Evolutionary conservation across 495 filamentous ascomycete species (phyloP).

Genomic region (Chlorociboria aeruginascens): DNA sequence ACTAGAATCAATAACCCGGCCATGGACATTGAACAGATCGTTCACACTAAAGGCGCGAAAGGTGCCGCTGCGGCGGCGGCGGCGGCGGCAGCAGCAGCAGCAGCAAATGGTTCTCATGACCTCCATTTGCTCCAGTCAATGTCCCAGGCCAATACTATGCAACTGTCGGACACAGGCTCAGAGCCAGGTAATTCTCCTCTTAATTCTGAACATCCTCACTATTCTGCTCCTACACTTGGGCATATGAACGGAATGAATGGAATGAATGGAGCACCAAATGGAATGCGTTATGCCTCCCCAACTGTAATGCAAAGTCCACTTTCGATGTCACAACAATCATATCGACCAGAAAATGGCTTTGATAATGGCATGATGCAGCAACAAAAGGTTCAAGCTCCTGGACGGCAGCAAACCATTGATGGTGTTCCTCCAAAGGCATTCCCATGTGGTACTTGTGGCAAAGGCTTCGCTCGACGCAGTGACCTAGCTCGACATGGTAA

Average conservation of each 20-base stretch:
- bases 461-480: conserved; percentile 87
- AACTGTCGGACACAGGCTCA: conserved; percentile 43
- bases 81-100: conserved; percentile 16
- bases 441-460: conserved; percentile 80
- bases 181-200: conserved; percentile 63
- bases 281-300: conserved; percentile 44
- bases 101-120: conserved; percentile 21
- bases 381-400: conserved; percentile 7
- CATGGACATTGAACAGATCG: conserved; percentile 63
- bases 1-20: conserved; percentile 4
- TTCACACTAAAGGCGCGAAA: conserved; percentile 51
- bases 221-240: conserved; percentile 31
- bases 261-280: conserved; percentile 28
- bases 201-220: conserved; percentile 50
- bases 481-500: conserved; percentile 92
- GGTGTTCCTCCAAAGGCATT: conserved; percentile 52
- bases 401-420: conserved; percentile 11
- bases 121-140: conserved; percentile 44
- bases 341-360: conserved; percentile 27
- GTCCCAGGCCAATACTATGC: conserved; percentile 32
- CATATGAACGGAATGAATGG: conserved; percentile 19
- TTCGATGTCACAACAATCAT: conserved; percentile 42
- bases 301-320: conserved; percentile 42
- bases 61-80: conserved; percentile 35
- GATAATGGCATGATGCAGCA: conserved; percentile 23